phyloP scores from a whole-genome alignment of 2,329 filamentous ascomycete genomes.

The Penicillium polonicum region DNA sequence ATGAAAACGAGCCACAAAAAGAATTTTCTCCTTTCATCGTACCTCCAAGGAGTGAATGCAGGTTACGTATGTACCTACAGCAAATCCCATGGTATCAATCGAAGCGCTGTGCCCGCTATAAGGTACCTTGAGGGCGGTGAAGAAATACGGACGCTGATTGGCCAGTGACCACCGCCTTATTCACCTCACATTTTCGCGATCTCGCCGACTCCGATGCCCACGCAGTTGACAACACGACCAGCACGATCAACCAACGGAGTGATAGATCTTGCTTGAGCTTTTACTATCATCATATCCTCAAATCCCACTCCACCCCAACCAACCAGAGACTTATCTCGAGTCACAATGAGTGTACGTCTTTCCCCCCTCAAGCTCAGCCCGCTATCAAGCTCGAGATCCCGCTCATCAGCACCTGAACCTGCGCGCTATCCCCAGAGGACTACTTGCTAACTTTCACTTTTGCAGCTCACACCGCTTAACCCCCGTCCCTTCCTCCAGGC shows the following conservation, averaged over 20 bases:
- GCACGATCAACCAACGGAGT: constrained; percentile 12
- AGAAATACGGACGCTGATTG: not conserved
- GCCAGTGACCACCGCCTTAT: constrained; percentile 11
- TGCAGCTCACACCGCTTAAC: constrained; percentile 86
- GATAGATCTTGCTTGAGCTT: constrained; percentile 3
- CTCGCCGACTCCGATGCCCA: constrained; percentile 17
- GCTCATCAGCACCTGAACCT: not conserved
- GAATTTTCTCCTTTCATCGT: too few species aligned
- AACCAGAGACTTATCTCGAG: not conserved
- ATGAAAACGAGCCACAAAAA: not conserved
- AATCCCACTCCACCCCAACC: not conserved
- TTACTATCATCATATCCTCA: not conserved
- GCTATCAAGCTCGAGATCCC: constrained; percentile 11
- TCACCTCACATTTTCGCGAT: constrained; percentile 39
- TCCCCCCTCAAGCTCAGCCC: not conserved
- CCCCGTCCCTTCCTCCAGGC: constrained; percentile 94
- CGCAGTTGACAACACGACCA: constrained; percentile 14
- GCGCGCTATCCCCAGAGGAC: not conserved
- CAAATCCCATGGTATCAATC: not conserved
- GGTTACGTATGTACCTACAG: not conserved
- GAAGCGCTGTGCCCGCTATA: not conserved
- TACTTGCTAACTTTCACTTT: constrained; percentile 8
- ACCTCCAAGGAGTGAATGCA: not conserved
- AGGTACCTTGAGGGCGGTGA: constrained; percentile 28
- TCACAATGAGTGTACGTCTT: constrained; percentile 37